Base-by-base conservation (phyloP, 2,329 filamentous ascomycete genomes). In the Diplodia corticola region DNA sequence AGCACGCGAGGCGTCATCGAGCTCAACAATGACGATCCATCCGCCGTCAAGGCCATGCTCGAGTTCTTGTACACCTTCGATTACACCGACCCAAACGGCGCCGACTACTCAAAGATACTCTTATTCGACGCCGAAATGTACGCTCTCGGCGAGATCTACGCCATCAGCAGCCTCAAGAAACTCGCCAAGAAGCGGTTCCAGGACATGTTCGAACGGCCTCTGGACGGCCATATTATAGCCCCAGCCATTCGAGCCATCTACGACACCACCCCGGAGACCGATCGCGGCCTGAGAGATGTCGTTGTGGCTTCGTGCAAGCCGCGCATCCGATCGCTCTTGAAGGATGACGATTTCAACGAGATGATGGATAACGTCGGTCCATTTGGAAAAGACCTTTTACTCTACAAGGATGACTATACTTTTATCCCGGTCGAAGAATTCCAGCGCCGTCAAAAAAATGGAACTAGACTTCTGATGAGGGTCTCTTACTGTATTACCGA, bases 81-180 rank as follows among this genome's bases (percentile, higher is more conserved):
- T 3, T 37, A 37, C 33, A n/a, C n/a, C n/a, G n/a, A n/a, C n/a
- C 50, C 15, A 5, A 5, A n/a, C 13, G 15, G 22, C 3, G 24
- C 24, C 3, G 20, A 10, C 5, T 5, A 37, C 10, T 7, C 6
- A 5, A n/a, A 7, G 5, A n/a, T 5, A 4, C 33, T 54, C 6
- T 3, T 64, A 1, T 53, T 35, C 13, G 46, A 64, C 20, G 28
- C 30, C 15, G 5, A 6, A 0, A 9, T 51, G 20, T 64, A 40
- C 48, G 5, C 60, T 2, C 1, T 64, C 2, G 60, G 60, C 20
- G 46, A 64, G 4, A 53, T 51, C 17, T 64, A 64, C 46, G 13
- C 24, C 2, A 10, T 64, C 15, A 15, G 2, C 4, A n/a, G 48
- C 33, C 26, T 64, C 3, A 17, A 40, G n/a, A 9, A 26, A 2